A percentile compares a stretch with the other conserved stretches of the same genome.
phyloP scores from a whole-genome alignment of 2,329 filamentous ascomycete species.

The Hysterium pulicare region DNA sequence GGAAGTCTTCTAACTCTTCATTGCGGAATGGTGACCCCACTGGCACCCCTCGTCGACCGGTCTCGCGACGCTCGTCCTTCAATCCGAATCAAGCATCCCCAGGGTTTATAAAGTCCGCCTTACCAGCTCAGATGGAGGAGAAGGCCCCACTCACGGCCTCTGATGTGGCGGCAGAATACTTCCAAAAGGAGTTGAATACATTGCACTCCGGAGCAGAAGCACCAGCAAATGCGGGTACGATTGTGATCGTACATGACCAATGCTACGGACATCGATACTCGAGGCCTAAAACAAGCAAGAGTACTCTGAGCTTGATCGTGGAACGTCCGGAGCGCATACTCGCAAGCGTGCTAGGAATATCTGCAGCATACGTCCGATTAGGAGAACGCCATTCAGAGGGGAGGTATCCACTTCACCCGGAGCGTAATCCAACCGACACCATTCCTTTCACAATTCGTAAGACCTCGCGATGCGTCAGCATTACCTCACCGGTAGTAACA shows the following conservation, averaged over 20 bases:
- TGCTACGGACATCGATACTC: constrained; percentile 94
- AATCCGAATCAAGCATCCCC: constrained; percentile 39
- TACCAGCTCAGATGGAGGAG: constrained; percentile 34
- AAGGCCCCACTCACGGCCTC: constrained; percentile 49
- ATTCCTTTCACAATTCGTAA: constrained; percentile 84
- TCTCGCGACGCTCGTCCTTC: constrained; percentile 44
- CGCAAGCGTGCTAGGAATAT: constrained; percentile 76
- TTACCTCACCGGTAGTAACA: constrained; percentile 75
- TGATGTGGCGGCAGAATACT: constrained; percentile 64
- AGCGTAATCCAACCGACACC: constrained; percentile 55
- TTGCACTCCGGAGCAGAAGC: constrained; percentile 52
- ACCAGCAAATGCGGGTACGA: constrained; percentile 53
- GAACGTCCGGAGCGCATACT: constrained; percentile 89
- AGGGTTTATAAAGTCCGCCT: constrained; percentile 39
- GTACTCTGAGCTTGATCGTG: constrained; percentile 74
- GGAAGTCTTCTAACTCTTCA: constrained; percentile 44
- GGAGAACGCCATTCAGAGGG: constrained; percentile 76
- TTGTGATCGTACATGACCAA: constrained; percentile 86
- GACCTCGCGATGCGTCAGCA: constrained; percentile 66
- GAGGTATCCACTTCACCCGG: constrained; percentile 63
- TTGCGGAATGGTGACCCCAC: constrained; percentile 37
- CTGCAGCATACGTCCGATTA: constrained; percentile 85
- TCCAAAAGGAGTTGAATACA: constrained; percentile 63
- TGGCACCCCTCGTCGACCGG: constrained; percentile 33
- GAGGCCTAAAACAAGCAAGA: constrained; percentile 71